These are phyloP conservation scores for Phaeosphaeriaceae sp. DNA, from an alignment of 2,329 filamentous ascomycete genomes.

Conservation along the genomic window DNA sequence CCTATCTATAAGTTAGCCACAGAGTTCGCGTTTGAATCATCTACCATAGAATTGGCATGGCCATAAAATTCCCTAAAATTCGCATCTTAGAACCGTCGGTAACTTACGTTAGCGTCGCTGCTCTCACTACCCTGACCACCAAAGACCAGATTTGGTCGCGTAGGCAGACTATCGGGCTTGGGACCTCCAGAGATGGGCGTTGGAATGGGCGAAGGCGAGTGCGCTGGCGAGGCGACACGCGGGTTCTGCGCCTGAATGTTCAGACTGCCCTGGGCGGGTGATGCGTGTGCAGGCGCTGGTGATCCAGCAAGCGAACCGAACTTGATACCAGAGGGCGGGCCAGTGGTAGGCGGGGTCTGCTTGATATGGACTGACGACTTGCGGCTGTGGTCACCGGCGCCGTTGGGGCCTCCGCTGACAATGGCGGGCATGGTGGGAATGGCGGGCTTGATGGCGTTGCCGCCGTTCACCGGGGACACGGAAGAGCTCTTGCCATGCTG, in stretches of 20 bases:
- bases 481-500: slow-evolving; percentile 50
- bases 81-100: slow-evolving; percentile 26
- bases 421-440: slow-evolving; percentile 69
- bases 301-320: slow-evolving; percentile 77
- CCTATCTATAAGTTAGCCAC: slow-evolving; percentile 56
- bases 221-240: slow-evolving; percentile 80
- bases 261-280: slow-evolving; percentile 67
- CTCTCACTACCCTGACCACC: slow-evolving; percentile 83
- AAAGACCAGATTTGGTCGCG: slow-evolving; percentile 73
- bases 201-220: slow-evolving; percentile 92
- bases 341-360: slow-evolving; percentile 70
- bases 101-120: slow-evolving; percentile 73
- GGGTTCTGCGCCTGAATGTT: slow-evolving; percentile 66
- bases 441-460: slow-evolving; percentile 72
- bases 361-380: slow-evolving; percentile 95
- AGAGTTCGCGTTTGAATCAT: too few species aligned
- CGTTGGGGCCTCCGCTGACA: slow-evolving; percentile 73
- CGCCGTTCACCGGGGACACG: slow-evolving; percentile 85
- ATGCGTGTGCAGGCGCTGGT: slow-evolving; percentile 70
- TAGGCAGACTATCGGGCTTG: slow-evolving; percentile 77
- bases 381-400: slow-evolving; percentile 73
- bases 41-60: too few species aligned
- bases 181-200: slow-evolving; percentile 84
- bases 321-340: slow-evolving; percentile 68
- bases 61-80: too few species aligned